Evolutionary conservation across 2,329 filamentous ascomycete species (phyloP).

Genomic region (Colletotrichum sp.): DNA sequence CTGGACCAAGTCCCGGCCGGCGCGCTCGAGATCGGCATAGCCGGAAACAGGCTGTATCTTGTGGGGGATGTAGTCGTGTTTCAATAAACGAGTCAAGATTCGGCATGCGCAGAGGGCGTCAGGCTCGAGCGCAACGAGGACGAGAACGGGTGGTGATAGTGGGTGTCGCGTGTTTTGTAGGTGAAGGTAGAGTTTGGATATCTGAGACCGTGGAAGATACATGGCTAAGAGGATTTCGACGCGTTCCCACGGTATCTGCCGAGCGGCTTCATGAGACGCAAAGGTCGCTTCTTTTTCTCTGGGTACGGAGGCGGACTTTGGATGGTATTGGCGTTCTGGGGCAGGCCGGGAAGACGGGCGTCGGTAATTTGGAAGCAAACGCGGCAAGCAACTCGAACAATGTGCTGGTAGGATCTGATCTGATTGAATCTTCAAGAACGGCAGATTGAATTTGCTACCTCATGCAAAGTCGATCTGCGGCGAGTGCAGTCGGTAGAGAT

Average conservation of each 20-base stretch:
- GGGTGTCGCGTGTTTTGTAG: conserved; percentile 86
- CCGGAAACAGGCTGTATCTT: conserved; percentile 96
- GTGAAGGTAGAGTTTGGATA: conserved; percentile 90
- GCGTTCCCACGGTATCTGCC: conserved; percentile 32
- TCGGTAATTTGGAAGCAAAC: background rate
- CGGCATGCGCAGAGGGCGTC: conserved; percentile 95
- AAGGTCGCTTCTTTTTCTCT: background rate
- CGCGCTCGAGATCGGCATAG: conserved; percentile 85
- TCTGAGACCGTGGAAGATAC: conserved; percentile 91
- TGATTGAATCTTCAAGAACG: background rate
- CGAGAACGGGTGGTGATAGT: conserved; percentile 87
- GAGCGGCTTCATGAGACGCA: conserved; percentile 35
- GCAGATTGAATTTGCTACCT: background rate
- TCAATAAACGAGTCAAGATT: conserved; percentile 90
- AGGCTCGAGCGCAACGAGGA: conserved; percentile 92
- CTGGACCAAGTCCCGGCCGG: conserved; percentile 77
- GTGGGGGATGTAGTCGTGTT: conserved; percentile 96
- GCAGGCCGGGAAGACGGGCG: background rate
- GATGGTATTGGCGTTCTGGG: background rate
- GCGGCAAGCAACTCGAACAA: background rate
- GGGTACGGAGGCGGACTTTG: background rate
- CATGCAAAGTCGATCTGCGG: background rate
- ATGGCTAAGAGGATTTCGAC: conserved; percentile 55
- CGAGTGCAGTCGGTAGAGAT: background rate
- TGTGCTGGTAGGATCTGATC: background rate